Evolutionary conservation across 2,329 filamentous ascomycete genomes (phyloP).

Genomic region (Shiraia sp.): DNA sequence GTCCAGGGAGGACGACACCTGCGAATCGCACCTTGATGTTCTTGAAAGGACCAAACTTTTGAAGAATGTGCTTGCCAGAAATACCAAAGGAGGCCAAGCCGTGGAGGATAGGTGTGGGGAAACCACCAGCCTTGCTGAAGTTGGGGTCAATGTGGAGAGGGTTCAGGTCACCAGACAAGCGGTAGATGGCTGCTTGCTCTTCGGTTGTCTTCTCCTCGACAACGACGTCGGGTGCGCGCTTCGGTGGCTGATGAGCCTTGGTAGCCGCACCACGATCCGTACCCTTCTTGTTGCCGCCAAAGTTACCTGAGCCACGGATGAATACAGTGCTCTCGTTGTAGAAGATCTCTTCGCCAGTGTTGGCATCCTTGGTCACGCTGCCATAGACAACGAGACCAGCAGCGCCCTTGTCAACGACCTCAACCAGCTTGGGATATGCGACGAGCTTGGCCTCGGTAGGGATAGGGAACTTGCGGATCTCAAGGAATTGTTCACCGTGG

Average conservation of each 20-base stretch:
- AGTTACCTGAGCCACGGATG: conserved; percentile 87
- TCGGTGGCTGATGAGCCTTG: conserved; percentile 75
- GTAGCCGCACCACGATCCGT: conserved; percentile 78
- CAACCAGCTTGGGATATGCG: conserved; percentile 79
- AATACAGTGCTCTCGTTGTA: conserved; percentile 97
- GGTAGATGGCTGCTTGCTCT: conserved; percentile 92
- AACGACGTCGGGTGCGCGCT: conserved; percentile 76
- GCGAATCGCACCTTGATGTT: conserved; percentile 94
- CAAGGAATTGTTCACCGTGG: conserved; percentile 97
- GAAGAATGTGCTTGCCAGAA: conserved; percentile 85
- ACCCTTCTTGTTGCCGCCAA: conserved; percentile 80
- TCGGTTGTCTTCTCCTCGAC: conserved; percentile 84
- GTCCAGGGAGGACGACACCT: conserved; percentile 80
- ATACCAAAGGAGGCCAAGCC: conserved; percentile 96
- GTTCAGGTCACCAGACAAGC: conserved; percentile 92
- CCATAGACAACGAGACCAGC: conserved; percentile 82
- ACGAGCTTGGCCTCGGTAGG: conserved; percentile 79
- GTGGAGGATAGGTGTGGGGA: conserved; percentile 92
- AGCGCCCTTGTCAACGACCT: conserved; percentile 94
- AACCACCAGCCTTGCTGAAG: conserved; percentile 93
- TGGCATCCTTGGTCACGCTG: conserved; percentile 80
- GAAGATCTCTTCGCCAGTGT: conserved; percentile 86
- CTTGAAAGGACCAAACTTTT: conserved; percentile 80
- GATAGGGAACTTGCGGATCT: conserved; percentile 88
- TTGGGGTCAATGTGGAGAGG: conserved; percentile 93